Base-by-base conservation (phyloP, 441 rosid species). In the Populus hybrid region DNA sequence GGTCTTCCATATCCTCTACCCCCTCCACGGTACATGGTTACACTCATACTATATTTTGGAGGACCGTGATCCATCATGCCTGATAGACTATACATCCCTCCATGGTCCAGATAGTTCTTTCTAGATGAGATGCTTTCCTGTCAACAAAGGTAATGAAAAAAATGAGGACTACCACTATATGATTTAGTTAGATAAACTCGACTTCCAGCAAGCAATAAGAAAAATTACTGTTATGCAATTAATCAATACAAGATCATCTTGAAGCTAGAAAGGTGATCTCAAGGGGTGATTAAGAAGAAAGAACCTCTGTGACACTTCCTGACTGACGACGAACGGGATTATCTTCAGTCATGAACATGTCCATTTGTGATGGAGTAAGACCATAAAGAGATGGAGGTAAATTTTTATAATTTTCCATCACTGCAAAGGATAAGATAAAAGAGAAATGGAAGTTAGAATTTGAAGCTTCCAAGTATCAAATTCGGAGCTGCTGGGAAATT, bases 291-390 rank as follows among this genome's bases (percentile, higher is more conserved):
- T 95, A 26, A 65, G 38, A 26, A 73, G 21, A 73, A 64, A 54
- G 50, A 10, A 95, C 99, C 98, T 88, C 95, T 8, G 91, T 88
- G 68, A 89, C 90, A 74, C 82, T 86, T 80, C 88, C 93, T 2
- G 96, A 79, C 78, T 89, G 95, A 78, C 86, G 81, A 72, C 87
- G 84, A n/a, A 80, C 80, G 61, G 92, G 93, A 84, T 88, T 91
- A 81, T 91, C 94, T 84, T 91, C 95, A 0, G 94, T 90, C 98
- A 91, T 89, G 90, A 95, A 91, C 98, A 93, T 93, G 79, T 89
- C 89, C 93, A 95, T 84, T 76, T 95, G 99, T 74, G 95, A 83
- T 69, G 93, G 87, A 77, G 86, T 73, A 69, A 95, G 97, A 74
- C 99, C 99, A 80, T 95, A 95, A 69, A 95, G 89, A 83, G 82